These are phyloP conservation scores for Phytophthora sp. DNA, from an alignment of 352 stramenopile genomes.

Conservation along the genomic window DNA sequence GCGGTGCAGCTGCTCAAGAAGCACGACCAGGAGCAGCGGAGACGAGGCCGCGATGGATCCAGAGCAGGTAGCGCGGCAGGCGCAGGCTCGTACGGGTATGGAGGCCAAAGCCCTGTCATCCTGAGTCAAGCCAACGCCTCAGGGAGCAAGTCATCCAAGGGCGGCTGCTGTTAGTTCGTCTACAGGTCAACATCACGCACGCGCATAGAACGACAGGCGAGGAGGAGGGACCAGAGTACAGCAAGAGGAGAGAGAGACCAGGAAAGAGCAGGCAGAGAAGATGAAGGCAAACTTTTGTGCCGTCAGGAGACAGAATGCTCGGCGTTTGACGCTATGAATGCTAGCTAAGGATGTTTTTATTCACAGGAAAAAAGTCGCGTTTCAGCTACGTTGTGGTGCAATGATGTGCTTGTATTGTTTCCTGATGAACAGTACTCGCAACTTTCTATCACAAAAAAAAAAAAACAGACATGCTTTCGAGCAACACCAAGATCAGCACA, in stretches of 20 bases:
- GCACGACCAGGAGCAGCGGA: constrained; percentile 67
- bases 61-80: constrained; percentile 30
- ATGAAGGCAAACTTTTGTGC: background rate
- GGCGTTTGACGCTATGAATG: constrained; percentile 21
- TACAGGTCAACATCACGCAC: constrained; percentile 4
- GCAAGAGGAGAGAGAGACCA: constrained; percentile 1
- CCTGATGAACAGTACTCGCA: too few relatives aligned
- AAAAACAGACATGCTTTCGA: too few relatives aligned
- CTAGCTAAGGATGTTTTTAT: constrained; percentile 43
- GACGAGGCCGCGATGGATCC: constrained; percentile 54
- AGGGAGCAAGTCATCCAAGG: constrained; percentile 34
- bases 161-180: constrained; percentile 41
- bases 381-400: constrained; percentile 6
- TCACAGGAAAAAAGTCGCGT: constrained; percentile 17
- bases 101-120: constrained; percentile 43
- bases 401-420: background rate
- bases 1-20: constrained; percentile 78
- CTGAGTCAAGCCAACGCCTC: constrained; percentile 32
- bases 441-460: too few relatives aligned
- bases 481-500: background rate
- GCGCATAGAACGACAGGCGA: constrained; percentile 14
- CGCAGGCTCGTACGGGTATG: constrained; percentile 32
- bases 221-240: background rate
- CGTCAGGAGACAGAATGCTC: constrained; percentile 4
- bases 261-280: constrained; percentile 5